Percentiles rank a stretch among this genome's conserved stretches.
phyloP scores from a whole-genome alignment of 2,329 filamentous ascomycete species.

The Aspergillus sp. region DNA sequence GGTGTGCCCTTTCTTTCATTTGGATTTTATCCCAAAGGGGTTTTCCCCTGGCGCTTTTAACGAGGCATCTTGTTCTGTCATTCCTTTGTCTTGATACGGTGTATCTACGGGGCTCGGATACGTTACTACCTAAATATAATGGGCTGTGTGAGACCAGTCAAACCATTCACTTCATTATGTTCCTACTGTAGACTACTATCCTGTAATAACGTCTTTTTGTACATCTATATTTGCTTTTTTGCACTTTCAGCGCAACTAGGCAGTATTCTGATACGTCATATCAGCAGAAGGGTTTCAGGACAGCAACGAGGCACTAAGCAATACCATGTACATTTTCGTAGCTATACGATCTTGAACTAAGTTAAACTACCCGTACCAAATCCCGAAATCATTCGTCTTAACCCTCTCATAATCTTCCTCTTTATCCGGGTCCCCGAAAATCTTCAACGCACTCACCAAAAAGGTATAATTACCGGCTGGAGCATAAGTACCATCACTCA shows the following conservation, averaged over 20 bases:
- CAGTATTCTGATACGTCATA: too few species aligned
- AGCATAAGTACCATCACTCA: slow-evolving; percentile 8
- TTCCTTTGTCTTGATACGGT: neutral
- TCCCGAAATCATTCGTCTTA: slow-evolving; percentile 3
- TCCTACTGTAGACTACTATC: neutral
- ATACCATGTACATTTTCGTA: too few species aligned
- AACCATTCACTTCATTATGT: too few species aligned
- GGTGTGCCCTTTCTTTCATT: neutral
- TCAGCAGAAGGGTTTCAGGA: too few species aligned
- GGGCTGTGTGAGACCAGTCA: too few species aligned
- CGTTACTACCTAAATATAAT: neutral
- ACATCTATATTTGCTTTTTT: too few species aligned
- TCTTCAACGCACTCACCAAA: slow-evolving; percentile 12
- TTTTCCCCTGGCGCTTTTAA: neutral
- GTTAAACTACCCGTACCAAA: neutral
- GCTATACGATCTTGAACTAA: neutral
- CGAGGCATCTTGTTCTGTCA: neutral
- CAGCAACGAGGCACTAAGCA: too few species aligned
- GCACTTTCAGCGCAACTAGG: too few species aligned
- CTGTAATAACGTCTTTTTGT: too few species aligned
- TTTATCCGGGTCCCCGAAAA: slow-evolving; percentile 8
- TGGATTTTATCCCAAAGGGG: neutral
- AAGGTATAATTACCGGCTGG: slow-evolving; percentile 9
- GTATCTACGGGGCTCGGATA: neutral
- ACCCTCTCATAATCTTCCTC: slow-evolving; percentile 7